Evolutionary conservation across 2,329 filamentous ascomycete genomes (phyloP), one percentile per base, ranked within the genome.

Genomic region (Fusarium decemcellulare): DNA sequence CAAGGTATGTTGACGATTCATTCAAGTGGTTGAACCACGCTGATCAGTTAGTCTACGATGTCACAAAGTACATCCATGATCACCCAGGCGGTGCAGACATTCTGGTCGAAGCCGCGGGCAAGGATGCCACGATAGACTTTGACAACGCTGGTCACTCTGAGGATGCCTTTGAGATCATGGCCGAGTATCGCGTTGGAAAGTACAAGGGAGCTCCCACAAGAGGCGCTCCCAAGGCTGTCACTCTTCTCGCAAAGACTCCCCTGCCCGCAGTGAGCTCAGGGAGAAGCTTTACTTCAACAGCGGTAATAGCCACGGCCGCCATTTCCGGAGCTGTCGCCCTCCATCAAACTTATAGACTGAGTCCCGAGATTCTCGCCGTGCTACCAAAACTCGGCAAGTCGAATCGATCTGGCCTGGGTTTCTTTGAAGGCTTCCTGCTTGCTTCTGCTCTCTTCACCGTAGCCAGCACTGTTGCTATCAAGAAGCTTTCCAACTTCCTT

Each of bases 121-220:
- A 91, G 72, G 93, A 96, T 80, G 90, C 91, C 50, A 93, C 91
- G 44, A 90, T 93, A 77, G 91, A 90, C 43, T 96, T 95, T 75
- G 93, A 96, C 81, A 92, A 95, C 75, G 92, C 93, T 39, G 93
- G 93, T 46, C 93, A 97, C 83, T 94, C 91, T 48, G 92, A 93
- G 27, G 84, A 86, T 59, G 83, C 83, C 4, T 77, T 74, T 53
- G 82, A 84, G 40, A 81, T 83, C 48, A 81, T 85, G 77, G 76
- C 75, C 3, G 63, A 74, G 12, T 82, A 77, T 56, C 68, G 68
- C 42, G 50, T 85, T 36, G 83, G 83, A 16, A 78, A 75, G 32
- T 74, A 82, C 59, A 79, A 78, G 55, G 80, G 78, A 40, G 74
- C 62, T 12, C 64, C 68, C 1, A 63, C 40, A 0, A 52, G 61